Conservation (phyloP, 1,284 basidiomycete genomes). For the Entoloma clypeatum region DNA sequence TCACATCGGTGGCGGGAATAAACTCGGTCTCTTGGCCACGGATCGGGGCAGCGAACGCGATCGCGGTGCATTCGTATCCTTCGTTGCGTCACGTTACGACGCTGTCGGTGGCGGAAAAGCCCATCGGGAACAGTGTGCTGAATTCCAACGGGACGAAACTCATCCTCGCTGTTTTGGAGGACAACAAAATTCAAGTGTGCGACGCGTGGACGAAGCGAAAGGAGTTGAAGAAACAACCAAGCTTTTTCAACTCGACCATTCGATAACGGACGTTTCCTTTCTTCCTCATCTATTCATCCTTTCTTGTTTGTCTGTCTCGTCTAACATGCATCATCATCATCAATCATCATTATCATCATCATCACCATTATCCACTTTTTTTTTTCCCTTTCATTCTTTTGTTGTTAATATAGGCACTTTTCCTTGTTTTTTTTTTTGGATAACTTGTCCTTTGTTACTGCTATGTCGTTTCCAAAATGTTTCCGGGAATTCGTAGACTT, state of each 20-base stretch:
- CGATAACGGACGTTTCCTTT: slow-evolving; percentile 18
- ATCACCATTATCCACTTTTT: no score
- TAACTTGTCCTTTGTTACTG: no score
- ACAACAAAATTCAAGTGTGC: slow-evolving; percentile 48
- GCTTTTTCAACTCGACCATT: slow-evolving; percentile 33
- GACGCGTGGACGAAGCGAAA: slow-evolving; percentile 54
- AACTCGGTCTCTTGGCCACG: slow-evolving; percentile 13
- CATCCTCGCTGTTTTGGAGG: slow-evolving; percentile 44
- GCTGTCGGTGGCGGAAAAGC: slow-evolving; percentile 37
- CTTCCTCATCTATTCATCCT: background rate
- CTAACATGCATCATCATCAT: slow-evolving; percentile 1
- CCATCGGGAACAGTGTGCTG: slow-evolving; percentile 43
- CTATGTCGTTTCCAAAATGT: no score
- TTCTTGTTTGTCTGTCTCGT: background rate
- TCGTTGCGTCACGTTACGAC: slow-evolving; percentile 43
- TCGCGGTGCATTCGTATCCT: slow-evolving; percentile 56
- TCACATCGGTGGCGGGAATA: slow-evolving; percentile 3
- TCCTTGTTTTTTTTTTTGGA: no score
- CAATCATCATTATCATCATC: slow-evolving; percentile 4
- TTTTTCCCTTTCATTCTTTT: no score
- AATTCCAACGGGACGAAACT: slow-evolving; percentile 46
- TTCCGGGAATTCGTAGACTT: no score
- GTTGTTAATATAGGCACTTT: no score
- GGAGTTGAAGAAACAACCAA: slow-evolving; percentile 40
- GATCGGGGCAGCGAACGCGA: slow-evolving; percentile 38